Evolutionary conservation across 129 eudicot genomes (phyloP).

Genomic region (Arctium lappa): DNA sequence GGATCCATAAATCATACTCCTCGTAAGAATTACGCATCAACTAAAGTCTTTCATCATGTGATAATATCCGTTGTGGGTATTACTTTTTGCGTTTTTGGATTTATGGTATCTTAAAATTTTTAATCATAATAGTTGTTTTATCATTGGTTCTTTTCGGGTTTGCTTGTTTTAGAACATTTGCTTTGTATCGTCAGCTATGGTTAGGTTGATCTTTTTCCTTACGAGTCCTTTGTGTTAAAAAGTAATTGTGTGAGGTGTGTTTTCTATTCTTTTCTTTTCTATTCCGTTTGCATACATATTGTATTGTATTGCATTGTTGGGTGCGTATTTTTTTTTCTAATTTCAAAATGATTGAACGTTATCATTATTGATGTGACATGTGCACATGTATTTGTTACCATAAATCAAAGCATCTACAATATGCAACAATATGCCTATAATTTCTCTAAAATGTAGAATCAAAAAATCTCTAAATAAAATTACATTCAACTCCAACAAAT

Average conservation of each 20-base stretch:
- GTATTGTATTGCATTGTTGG: background rate
- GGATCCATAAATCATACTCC: conserved; percentile 26
- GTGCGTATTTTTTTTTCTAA: background rate
- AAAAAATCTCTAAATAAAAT: no score
- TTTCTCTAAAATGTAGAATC: no score
- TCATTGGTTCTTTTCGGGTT: background rate
- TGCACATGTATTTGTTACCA: no score
- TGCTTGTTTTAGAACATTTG: background rate
- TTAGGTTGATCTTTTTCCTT: background rate
- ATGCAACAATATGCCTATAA: no score
- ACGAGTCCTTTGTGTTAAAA: background rate
- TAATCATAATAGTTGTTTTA: background rate
- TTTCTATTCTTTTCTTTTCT: no score
- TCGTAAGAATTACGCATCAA: conserved; percentile 6
- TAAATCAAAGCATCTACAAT: no score
- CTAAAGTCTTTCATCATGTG: background rate
- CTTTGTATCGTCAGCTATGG: background rate
- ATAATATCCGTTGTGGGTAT: conserved; percentile 3
- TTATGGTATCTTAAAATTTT: background rate
- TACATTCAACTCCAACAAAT: no score
- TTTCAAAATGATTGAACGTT: background rate
- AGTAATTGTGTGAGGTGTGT: background rate
- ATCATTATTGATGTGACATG: background rate
- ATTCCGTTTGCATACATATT: background rate
- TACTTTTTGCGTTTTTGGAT: background rate